Conservation (phyloP, 495 filamentous ascomycete species). For the Schizothecium vesticola region DNA sequence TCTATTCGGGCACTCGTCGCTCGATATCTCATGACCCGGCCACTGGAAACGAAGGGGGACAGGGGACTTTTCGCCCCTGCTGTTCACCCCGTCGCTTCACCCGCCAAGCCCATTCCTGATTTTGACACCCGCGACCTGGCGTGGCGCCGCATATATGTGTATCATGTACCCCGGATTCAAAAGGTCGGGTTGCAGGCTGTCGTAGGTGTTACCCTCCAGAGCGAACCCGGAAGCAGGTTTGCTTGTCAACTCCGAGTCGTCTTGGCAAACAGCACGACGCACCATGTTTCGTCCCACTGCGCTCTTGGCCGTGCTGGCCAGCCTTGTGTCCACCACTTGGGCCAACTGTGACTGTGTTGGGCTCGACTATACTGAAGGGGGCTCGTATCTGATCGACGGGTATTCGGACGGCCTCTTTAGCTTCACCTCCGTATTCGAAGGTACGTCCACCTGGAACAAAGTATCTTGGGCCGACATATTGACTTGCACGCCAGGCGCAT, state of each 20-base stretch:
- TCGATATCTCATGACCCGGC: slow-evolving; percentile 10
- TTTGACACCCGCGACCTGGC: neutral
- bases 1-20: neutral
- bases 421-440: slow-evolving; percentile 25
- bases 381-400: slow-evolving; percentile 29
- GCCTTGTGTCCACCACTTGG: neutral
- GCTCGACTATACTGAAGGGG: slow-evolving; percentile 30
- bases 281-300: slow-evolving; percentile 1
- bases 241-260: neutral
- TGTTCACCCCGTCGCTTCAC: neutral
- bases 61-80: neutral
- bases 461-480: neutral
- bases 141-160: neutral
- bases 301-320: slow-evolving; percentile 5
- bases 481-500: slow-evolving; percentile 14
- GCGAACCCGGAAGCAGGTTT: neutral
- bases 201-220: neutral
- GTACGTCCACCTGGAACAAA: neutral
- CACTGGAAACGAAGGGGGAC: slow-evolving; percentile 8
- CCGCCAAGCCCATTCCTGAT: neutral
- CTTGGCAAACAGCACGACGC: neutral
- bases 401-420: slow-evolving; percentile 22
- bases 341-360: slow-evolving; percentile 21
- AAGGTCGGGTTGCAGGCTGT: neutral
- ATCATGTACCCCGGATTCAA: slow-evolving; percentile 1